A percentile compares a stretch with the other conserved stretches of the same genome.
Conservation (phyloP, 2,329 filamentous ascomycete species). For the Aurifilum marmelostoma region DNA sequence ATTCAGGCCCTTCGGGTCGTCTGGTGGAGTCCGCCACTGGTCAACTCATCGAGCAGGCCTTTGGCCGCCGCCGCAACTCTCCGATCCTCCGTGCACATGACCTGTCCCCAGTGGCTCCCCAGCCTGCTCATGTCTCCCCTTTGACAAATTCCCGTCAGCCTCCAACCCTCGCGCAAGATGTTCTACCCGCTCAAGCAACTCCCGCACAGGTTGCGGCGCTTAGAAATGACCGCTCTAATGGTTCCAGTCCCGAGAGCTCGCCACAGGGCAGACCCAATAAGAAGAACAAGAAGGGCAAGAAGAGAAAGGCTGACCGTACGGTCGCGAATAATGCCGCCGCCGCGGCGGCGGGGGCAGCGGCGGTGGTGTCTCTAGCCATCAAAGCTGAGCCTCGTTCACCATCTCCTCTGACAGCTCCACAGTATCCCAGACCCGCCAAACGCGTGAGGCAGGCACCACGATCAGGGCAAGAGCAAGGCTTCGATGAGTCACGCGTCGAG, state of each 20-base stretch:
- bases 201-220: constrained; percentile 61
- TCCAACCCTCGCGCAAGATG: constrained; percentile 37
- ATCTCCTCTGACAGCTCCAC: constrained; percentile 58
- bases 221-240: constrained; percentile 51
- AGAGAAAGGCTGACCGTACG: constrained; percentile 55
- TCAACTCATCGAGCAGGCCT: constrained; percentile 44
- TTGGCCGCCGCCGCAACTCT: constrained; percentile 50
- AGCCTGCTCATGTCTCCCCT: constrained; percentile 70
- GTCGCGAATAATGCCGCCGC: constrained; percentile 46
- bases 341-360: constrained; percentile 38
- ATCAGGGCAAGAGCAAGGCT: constrained; percentile 41
- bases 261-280: constrained; percentile 56
- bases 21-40: constrained; percentile 41
- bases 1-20: constrained; percentile 31
- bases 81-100: constrained; percentile 75
- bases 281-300: constrained; percentile 55
- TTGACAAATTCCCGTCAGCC: constrained; percentile 51
- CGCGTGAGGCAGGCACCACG: constrained; percentile 54
- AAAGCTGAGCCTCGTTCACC: constrained; percentile 68
- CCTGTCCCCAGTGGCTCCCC: constrained; percentile 72
- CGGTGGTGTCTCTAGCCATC: constrained; percentile 57
- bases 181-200: constrained; percentile 41
- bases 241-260: constrained; percentile 64
- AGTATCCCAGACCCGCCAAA: constrained; percentile 60
- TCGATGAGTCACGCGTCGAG: constrained; percentile 42